These are phyloP conservation scores for Entomortierella beljakovae DNA, from an alignment of 192 early-diverging fungal species.

Conservation along the genomic window DNA sequence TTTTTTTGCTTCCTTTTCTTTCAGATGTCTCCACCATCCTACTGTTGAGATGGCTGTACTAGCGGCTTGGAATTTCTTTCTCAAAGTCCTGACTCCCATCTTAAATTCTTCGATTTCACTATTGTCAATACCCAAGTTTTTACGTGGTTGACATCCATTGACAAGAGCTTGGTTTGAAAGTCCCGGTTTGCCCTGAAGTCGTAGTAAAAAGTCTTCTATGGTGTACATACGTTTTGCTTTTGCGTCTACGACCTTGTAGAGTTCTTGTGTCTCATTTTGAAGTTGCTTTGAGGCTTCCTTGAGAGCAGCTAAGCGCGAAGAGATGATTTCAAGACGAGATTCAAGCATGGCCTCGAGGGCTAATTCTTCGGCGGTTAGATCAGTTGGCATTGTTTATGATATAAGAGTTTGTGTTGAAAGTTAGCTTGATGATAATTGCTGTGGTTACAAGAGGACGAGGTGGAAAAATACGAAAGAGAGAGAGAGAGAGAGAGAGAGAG, in stretches of 20 bases:
- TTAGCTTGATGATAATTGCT: not conserved
- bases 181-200: conserved; percentile 50
- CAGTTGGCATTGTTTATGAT: conserved; percentile 9
- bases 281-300: conserved; percentile 3
- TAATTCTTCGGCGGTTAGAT: conserved; percentile 39
- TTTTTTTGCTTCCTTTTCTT: conserved; percentile 15
- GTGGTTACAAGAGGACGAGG: not conserved
- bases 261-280: conserved; percentile 14
- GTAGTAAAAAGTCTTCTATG: conserved; percentile 39
- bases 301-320: conserved; percentile 22
- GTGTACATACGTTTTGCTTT: conserved; percentile 28
- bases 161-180: conserved; percentile 21
- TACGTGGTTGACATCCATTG: conserved; percentile 22
- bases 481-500: not conserved
- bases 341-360: conserved; percentile 46
- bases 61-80: conserved; percentile 49
- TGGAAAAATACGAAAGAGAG: not conserved
- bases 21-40: conserved; percentile 54
- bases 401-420: not conserved
- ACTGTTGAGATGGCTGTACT: conserved; percentile 28
- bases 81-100: conserved; percentile 53
- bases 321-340: conserved; percentile 38
- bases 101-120: conserved; percentile 45
- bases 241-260: conserved; percentile 10
- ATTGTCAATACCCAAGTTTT: conserved; percentile 12